Base-by-base conservation (phyloP, 2,329 filamentous ascomycete species). In the Tolypocladium ophioglossoides region DNA sequence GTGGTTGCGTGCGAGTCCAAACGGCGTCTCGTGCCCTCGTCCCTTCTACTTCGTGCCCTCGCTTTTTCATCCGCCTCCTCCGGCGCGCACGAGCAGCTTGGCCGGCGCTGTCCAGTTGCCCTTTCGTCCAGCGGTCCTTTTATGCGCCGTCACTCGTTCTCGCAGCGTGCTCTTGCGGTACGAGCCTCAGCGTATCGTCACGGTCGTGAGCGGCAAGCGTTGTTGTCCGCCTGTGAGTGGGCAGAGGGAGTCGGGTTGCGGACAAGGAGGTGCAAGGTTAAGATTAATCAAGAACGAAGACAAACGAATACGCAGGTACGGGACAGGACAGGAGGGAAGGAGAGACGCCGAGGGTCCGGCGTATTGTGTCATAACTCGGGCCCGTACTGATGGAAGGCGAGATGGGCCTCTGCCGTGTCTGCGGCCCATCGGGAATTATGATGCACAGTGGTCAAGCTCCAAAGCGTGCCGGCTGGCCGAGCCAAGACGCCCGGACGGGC, bases 401-500 rank as follows among this genome's bases (percentile, higher is more conserved):
- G 49, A 41, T 52, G 51, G 32, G 51, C 27, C 51, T 18, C 12
- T 41, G 39, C 11, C n/a, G 51, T 49, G 52, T 54, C 52, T 50
- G 50, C 34, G 51, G 48, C 46, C 32, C 38, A 30, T 39, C 51
- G 48, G 53, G 51, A 54, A 56, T 53, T 47, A 24, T 30, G 47
- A 48, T 38, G 51, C 41, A 30, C 54, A 37, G 35, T 30, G 32
- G 54, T 53, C 32, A 11, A 40, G 54, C 18, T 52, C 54, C 10
- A n/a, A 40, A 24, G 44, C n/a, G 52, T 56, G 56, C 54, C 56
- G 54, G 46, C 52, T 46, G 54, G 38, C 52, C 54, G 54, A 56
- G 54, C 52, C 51, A 57, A 54, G 54, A 52, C 48, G 32, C 40
- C 44, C 44, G 34, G 37, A 51, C 38, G 51, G 48, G 48, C 46